Evolutionary conservation across 345 rosid genomes (phyloP).

Genomic region (Clausena lansium): DNA sequence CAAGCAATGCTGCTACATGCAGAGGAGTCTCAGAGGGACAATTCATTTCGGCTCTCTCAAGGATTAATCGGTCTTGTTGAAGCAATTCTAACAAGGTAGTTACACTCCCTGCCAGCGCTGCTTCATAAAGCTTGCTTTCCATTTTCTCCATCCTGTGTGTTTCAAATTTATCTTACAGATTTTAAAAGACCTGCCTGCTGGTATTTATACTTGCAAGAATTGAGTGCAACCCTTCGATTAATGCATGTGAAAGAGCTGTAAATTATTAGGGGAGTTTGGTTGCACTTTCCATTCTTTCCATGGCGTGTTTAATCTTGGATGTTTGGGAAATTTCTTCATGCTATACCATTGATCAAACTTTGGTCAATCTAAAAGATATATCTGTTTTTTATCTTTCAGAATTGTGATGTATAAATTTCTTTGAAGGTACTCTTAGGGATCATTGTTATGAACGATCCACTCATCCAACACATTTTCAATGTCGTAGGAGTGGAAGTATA

Average conservation of each 20-base stretch:
- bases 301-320: too few species aligned
- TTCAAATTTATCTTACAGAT: not conserved
- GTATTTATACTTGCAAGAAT: not conserved
- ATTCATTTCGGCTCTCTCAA: not conserved
- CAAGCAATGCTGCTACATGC: slow-evolving; percentile 15
- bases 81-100: not conserved
- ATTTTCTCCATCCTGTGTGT: not conserved
- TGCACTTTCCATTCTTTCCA: too few species aligned
- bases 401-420: too few species aligned
- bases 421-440: too few species aligned
- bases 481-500: too few species aligned
- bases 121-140: slow-evolving; percentile 3
- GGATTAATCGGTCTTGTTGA: not conserved
- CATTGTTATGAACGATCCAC: not conserved
- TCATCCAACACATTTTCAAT: not conserved
- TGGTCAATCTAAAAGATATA: too few species aligned
- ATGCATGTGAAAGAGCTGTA: too few species aligned
- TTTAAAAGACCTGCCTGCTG: not conserved
- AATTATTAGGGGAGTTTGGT: too few species aligned
- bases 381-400: too few species aligned
- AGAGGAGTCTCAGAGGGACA: slow-evolving; percentile 5
- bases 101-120: not conserved
- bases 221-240: too few species aligned
- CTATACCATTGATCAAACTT: too few species aligned
- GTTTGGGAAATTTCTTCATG: too few species aligned